Conservation (phyloP, 75 land plant genomes). For the Selaginella moellendorffii region DNA sequence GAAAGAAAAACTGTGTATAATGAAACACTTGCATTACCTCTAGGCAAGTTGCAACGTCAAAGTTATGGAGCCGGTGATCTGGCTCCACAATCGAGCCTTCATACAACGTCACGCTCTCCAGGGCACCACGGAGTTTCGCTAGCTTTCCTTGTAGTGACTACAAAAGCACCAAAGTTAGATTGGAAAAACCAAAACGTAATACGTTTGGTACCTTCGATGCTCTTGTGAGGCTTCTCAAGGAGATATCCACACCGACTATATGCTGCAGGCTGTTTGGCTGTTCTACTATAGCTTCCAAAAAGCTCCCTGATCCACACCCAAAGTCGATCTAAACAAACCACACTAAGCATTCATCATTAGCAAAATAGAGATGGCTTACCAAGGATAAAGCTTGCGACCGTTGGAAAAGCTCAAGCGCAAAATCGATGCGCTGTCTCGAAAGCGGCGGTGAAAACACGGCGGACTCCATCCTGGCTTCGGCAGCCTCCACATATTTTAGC, state of each 20-base stretch:
- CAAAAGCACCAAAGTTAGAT: constrained; percentile 6
- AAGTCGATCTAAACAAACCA: constrained; percentile 65
- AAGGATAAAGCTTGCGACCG: constrained; percentile 47
- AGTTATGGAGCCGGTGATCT: constrained; percentile 55
- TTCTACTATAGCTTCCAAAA: constrained; percentile 54
- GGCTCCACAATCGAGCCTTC: constrained; percentile 71
- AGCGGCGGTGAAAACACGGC: constrained; percentile 87
- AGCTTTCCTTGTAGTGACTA: constrained; percentile 67
- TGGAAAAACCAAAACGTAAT: too few relatives aligned
- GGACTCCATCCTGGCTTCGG: constrained; percentile 92
- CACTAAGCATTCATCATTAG: background rate
- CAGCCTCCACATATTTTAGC: constrained; percentile 53
- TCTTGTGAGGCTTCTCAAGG: constrained; percentile 59
- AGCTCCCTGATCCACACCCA: constrained; percentile 97
- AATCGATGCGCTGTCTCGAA: constrained; percentile 87
- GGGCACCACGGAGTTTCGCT: constrained; percentile 10
- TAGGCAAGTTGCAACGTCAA: constrained; percentile 86
- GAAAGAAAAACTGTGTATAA: too few relatives aligned
- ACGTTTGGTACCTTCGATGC: constrained; percentile 94
- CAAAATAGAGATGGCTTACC: constrained; percentile 30
- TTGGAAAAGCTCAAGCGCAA: constrained; percentile 48
- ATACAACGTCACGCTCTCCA: constrained; percentile 43
- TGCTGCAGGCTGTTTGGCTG: constrained; percentile 41
- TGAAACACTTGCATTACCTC: constrained; percentile 35
- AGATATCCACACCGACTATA: constrained; percentile 84